Base-by-base conservation (phyloP, 1,284 basidiomycete species). In the Pseudozyma sp. region DNA sequence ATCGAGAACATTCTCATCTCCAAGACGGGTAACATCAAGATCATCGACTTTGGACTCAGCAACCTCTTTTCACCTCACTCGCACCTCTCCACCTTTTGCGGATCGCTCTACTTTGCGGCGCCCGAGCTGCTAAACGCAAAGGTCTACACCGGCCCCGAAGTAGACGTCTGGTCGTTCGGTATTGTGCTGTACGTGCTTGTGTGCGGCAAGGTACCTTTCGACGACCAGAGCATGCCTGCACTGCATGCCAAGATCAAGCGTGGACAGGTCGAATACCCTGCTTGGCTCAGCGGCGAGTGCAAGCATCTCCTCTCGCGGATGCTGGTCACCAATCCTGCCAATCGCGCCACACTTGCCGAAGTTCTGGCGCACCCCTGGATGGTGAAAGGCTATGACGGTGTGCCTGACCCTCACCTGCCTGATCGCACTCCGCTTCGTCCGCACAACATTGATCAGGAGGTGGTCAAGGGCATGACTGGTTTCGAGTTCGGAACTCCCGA, bases 1-100 rank as follows among this genome's bases (percentile, higher is more conserved):
- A 99, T 99, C 82, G 94, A 99, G 86, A 99, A 97, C 86, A 99
- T 99, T 80, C 91, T 99, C 81, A 98, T 99, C 79, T 97, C 94
- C 2, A 94, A 97, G 77, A 94, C 93, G 1, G 96, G 96, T 13
- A 98, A 98, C 86, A 97, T 98, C 88, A 99, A 99, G 88, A 98
- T 99, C 71, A 99, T 99, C 85, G 96, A 99, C 86, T 99, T 99
- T 86, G 96, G 96, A 46, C 88, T 99, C 10, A 97, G 94, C 31
- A 99, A 99, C 85, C 88, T 99, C n/a, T 98, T 91, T 85, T 91
- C 96, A 74, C 96, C 97, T 2, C 84, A 87, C 24, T 84, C 87
- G 43, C 92, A 96, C 81, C 90, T 99, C 0, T 90, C 91, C 31
- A 99, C 97, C 0, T 99, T 99, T 84, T 99, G 96, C 80, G 95